Base-by-base conservation (phyloP, 2,329 filamentous ascomycete species). In the Epichloe glyceriae region DNA sequence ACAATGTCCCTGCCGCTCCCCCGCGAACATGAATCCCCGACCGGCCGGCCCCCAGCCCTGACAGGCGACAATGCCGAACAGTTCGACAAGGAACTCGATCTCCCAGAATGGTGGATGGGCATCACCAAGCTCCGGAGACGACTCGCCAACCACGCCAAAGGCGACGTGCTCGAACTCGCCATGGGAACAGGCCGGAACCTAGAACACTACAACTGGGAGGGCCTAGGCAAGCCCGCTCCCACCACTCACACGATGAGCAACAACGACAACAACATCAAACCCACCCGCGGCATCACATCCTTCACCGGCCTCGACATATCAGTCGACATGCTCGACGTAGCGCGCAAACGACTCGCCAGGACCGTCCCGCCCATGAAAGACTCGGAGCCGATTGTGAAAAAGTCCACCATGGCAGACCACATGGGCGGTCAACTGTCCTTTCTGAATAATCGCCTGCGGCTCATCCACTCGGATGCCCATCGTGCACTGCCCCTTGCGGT, bases 281-380 rank as follows among this genome's bases (percentile, higher is more conserved):
- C 1, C 20, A 3, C 19, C 46, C 22, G 14, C 22, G 65, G 65
- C 11, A 63, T 83, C 11, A 64, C 70, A 3, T 78, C 76, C 49
- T 82, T 80, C 56, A 83, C 80, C 1, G 80, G 78, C 26, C 66
- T 83, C 11, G 80, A 83, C 57, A 78, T 82, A 48, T 79, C 76
- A 12, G 68, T 67, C 22, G 73, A 79, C 50, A 82, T 83, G 75
- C 66, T 84, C 3, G 73, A 75, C 51, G 70, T 83, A 20, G 75
- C 80, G 15, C 70, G 78, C 30, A 68, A 68, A 30, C 74, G 78
- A 46, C 70, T 82, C 33, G 66, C 70, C 41, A 61, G 70, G 19
- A 58, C 67, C 6, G 67, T 78, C 37, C 70, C 71, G 35, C 62
- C 62, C 26, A 64, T 70, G 59, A 55, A 56, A 40, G 59, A 57